Evolutionary conservation across 164 flowering plant genomes (phyloP), one percentile per base, ranked within the genome.

Genomic region (Vitis cinerea): DNA sequence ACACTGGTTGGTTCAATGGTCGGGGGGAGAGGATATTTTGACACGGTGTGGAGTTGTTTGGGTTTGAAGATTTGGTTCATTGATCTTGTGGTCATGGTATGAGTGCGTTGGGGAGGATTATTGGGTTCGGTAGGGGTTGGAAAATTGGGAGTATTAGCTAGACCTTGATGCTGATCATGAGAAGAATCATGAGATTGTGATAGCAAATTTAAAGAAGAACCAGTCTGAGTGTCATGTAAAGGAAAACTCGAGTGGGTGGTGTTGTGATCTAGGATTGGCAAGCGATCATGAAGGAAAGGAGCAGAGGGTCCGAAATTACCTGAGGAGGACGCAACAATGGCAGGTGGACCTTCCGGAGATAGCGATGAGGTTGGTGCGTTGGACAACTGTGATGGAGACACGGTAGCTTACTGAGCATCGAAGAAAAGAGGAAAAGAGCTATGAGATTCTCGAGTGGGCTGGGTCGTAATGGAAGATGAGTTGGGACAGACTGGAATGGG

Each of bases 401-500:
- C 15, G 3, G 0, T 12, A 9, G 54, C 4, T 15, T 7, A 14
- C 0, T 8, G 31, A 58, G 61, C 61, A 19, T 13, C 31, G 1
- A 9, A 7, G 19, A 29, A 27, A 1, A 61, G 51, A 61, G 51
- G 37, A 31, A 31, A 5, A 61, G 4, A 31, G 3, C 0, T 3
- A 31, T 16, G 60, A 57, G 60, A 19, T 3, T 57, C 60, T 57
- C 6, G 31, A 16, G 60, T 16, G 9, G 14, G 3, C 29, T 57
- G 60, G 17, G 60, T 57, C 19, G 29, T 17, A 1, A 57, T 0
- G 60, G 29, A 62, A 31, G 51, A n/a, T n/a, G n/a, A n/a, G 23
- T 62, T 62, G 12, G 11, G 64, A 62, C 1, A 23, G 64, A 16
- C 64, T 62, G 50, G 17, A 62, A 23, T 62, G 64, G 8, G 11